Percentiles rank a stretch among this genome's conserved stretches.
phyloP scores from a whole-genome alignment of 352 stramenopile species.

The Phytophthora colocasiae region DNA sequence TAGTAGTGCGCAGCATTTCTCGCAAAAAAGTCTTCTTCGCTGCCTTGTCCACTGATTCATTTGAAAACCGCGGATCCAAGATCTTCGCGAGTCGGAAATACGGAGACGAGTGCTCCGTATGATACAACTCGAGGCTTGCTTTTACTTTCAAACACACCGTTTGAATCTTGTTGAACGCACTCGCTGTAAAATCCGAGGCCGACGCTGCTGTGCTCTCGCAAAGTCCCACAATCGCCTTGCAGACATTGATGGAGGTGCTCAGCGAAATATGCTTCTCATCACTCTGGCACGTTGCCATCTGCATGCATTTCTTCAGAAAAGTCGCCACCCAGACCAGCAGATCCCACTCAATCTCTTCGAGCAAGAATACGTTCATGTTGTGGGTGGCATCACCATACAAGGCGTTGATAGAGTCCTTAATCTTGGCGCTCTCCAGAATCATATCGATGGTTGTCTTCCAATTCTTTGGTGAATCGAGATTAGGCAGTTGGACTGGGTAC shows the following conservation, averaged over 20 bases:
- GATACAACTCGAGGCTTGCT: conserved; percentile 68
- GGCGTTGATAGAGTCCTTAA: conserved; percentile 78
- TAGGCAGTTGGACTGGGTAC: conserved; percentile 68
- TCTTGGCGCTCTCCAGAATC: conserved; percentile 80
- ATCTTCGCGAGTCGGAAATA: conserved; percentile 84
- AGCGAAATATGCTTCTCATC: conserved; percentile 82
- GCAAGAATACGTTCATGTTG: conserved; percentile 77
- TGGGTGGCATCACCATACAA: conserved; percentile 71
- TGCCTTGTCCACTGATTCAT: conserved; percentile 79
- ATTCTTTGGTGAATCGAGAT: conserved; percentile 73
- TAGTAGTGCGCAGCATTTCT: conserved; percentile 77
- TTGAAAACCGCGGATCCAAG: conserved; percentile 80
- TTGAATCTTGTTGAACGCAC: conserved; percentile 69
- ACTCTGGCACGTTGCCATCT: conserved; percentile 82
- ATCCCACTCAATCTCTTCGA: conserved; percentile 85
- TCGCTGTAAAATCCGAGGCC: conserved; percentile 62
- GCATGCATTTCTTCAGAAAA: conserved; percentile 82
- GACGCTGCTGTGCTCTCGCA: conserved; percentile 76
- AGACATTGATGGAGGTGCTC: conserved; percentile 83
- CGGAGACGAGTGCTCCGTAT: conserved; percentile 70
- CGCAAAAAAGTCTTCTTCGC: conserved; percentile 80
- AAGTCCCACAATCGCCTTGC: conserved; percentile 79
- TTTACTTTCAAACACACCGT: conserved; percentile 82
- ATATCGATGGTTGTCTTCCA: conserved; percentile 77
- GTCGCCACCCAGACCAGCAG: conserved; percentile 74